Evolutionary conservation across 192 early-diverging fungal genomes (phyloP).

Genomic region (Podila epigama): DNA sequence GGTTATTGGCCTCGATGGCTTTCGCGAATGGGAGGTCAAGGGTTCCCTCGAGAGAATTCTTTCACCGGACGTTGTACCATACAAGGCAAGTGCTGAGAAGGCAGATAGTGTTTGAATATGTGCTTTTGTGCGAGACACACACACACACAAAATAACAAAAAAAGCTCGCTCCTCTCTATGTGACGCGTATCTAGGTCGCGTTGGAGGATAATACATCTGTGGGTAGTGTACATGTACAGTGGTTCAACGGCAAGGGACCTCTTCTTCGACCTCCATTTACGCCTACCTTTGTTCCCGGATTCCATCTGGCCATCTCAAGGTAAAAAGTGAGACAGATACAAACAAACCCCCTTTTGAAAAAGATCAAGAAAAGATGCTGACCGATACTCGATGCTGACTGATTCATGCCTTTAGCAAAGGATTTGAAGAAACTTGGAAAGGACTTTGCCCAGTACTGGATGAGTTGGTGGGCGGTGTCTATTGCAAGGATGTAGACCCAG

Average conservation of each 20-base stretch:
- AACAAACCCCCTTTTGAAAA: neutral
- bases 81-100: conserved; percentile 5
- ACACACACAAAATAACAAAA: too few relatives aligned
- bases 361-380: too few relatives aligned
- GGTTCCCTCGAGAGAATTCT: conserved; percentile 17
- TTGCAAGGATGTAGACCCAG: conserved; percentile 5
- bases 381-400: too few relatives aligned
- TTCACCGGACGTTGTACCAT: neutral
- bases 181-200: too few relatives aligned
- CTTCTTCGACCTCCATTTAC: conserved; percentile 45
- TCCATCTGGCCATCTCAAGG: conserved; percentile 37
- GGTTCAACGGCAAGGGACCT: conserved; percentile 26
- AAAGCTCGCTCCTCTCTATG: too few relatives aligned
- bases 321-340: too few relatives aligned
- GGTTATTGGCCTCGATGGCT: conserved; percentile 28
- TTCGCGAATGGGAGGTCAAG: conserved; percentile 43
- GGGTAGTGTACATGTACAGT: conserved; percentile 28
- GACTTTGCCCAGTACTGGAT: conserved; percentile 14
- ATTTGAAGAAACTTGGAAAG: conserved; percentile 19
- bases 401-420: conserved; percentile 5
- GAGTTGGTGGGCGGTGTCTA: conserved; percentile 23
- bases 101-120: neutral
- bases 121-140: too few relatives aligned
- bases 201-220: too few relatives aligned
- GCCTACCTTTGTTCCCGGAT: conserved; percentile 29